Evolutionary conservation across 805 yeast species (phyloP), one percentile per base, ranked within the genome.

Genomic region (Pichia ethanolica): DNA sequence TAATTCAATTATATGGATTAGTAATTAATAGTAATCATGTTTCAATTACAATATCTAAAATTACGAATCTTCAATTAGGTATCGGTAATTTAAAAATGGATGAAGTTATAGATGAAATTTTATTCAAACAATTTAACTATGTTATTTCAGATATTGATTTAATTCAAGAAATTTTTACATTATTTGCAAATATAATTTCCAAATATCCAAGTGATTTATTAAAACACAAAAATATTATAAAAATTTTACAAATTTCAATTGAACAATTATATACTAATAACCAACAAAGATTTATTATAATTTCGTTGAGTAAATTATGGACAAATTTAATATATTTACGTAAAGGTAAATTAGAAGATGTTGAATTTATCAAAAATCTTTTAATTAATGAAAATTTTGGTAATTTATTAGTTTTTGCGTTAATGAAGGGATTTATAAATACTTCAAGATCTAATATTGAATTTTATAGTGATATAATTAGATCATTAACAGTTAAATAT

Each of bases 381-480:
- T 65, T 64, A 53, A 53, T 49, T 41, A 61, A 54, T 38, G 60
- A 68, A 58, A 71, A 26, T 44, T 52, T 49, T 54, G 70, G 58
- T 48, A 71, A 35, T 44, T 64, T 30, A 30, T 48, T 52, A 46
- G 71, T 78, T 50, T 65, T 60, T 65, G 55, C 58, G 13, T 59
- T 71, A 3, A 51, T 78, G 63, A 52, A 68, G 55, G 71, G 74
- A 52, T 56, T 83, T 63, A 58, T 82, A 62, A 78, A 71, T 47
- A 57, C 77, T 13, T 69, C 72, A 6, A 67, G 91, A 54, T 83
- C 90, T 0, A 80, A 78, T 51, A 60, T 83, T 39, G 87, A 81
- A 12, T 67, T 69, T 42, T 84, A 71, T 60, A 78, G 78, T 38
- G 81, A 78, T 1, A 71, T 82, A 28, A 54, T 78, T 6, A 60